Conservation (phyloP, 208 protist species). For the Leishmania mexicana region DNA sequence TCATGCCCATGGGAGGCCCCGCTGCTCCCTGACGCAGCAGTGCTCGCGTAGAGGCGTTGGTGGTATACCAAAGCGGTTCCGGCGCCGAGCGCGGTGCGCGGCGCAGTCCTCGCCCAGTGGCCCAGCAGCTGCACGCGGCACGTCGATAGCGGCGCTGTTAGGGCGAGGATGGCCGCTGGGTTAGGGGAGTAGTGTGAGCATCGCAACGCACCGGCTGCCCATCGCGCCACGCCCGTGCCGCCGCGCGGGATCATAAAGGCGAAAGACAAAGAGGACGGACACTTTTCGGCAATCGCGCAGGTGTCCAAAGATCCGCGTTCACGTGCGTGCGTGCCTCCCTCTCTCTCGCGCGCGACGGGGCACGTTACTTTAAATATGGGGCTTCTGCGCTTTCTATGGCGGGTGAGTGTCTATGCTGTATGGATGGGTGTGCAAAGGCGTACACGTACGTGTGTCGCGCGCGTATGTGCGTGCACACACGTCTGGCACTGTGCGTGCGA, state of each 20-base stretch:
- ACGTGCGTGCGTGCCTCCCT: not conserved
- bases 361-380: not conserved
- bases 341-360: not conserved
- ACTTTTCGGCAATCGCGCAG: not conserved
- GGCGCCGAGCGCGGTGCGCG: not conserved
- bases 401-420: not conserved
- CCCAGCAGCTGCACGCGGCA: not conserved
- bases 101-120: not conserved
- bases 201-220: conserved; percentile 1
- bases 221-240: not conserved
- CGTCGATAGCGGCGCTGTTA: not conserved
- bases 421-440: not conserved
- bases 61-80: not conserved
- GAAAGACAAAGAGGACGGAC: not conserved
- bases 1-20: not conserved
- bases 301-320: not conserved
- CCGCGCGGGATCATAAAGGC: not conserved
- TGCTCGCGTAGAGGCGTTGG: conserved; percentile 12
- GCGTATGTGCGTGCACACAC: not conserved
- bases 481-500: not conserved
- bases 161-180: not conserved
- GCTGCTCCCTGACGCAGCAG: conserved; percentile 1
- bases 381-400: not conserved
- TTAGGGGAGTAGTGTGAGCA: not conserved
- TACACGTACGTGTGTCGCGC: not conserved